phyloP scores from a whole-genome alignment of 345 rosid species.

The Heritiera littoralis region DNA sequence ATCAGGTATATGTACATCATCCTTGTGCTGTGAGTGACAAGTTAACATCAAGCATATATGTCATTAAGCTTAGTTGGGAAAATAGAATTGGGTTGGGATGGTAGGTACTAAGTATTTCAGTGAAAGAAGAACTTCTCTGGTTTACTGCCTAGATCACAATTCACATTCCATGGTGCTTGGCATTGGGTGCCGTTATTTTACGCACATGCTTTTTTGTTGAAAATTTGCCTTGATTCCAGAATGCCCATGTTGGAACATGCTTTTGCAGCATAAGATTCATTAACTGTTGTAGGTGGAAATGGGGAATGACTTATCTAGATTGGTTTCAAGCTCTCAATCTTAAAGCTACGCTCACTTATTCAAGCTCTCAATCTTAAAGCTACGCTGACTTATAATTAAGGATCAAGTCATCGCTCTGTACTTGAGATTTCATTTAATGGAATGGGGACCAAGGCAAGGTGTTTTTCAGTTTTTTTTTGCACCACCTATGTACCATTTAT shows the following conservation, averaged over 20 bases:
- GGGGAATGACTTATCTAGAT: slow-evolving; percentile 2
- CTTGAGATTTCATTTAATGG: slow-evolving; percentile 4
- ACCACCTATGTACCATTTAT: background rate
- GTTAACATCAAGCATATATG: too few relatives aligned
- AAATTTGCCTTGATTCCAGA: background rate
- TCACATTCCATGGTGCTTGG: background rate
- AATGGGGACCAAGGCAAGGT: background rate
- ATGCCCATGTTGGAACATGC: too few relatives aligned
- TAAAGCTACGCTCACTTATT: background rate
- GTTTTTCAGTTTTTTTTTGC: background rate
- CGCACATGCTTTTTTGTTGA: background rate
- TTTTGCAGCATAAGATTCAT: background rate
- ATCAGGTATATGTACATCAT: too few relatives aligned
- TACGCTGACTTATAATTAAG: slow-evolving; percentile 2
- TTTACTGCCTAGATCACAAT: background rate
- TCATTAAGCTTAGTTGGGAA: too few relatives aligned
- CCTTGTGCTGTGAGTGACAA: background rate
- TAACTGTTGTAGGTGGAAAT: slow-evolving; percentile 2
- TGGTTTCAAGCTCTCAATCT: slow-evolving; percentile 11
- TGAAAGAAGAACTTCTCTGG: background rate
- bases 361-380: slow-evolving; percentile 11
- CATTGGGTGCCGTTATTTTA: background rate
- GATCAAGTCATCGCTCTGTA: background rate
- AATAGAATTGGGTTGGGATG: background rate
- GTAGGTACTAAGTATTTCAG: background rate